Conservation (phyloP, 148 eudicot species). For the Chenopodium album region DNA sequence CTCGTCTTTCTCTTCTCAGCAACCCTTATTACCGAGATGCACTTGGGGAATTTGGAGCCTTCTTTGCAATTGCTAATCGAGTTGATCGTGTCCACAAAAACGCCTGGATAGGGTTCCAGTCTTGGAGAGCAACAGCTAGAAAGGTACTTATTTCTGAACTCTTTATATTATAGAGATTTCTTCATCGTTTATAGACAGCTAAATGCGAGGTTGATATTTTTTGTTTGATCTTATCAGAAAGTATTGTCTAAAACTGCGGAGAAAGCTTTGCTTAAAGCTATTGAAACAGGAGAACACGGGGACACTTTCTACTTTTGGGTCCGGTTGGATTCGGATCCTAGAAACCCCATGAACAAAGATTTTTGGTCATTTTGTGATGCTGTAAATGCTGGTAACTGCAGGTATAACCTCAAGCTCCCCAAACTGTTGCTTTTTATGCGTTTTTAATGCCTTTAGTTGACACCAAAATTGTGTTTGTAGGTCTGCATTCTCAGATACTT, state of each 20-base stretch:
- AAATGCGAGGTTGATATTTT: background rate
- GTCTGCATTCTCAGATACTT: slow-evolving; percentile 71
- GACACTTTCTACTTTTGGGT: slow-evolving; percentile 88
- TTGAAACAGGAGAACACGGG: slow-evolving; percentile 60
- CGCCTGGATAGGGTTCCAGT: slow-evolving; percentile 97
- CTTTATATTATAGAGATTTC: background rate
- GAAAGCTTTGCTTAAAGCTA: slow-evolving; percentile 58
- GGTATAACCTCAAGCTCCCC: slow-evolving; percentile 42
- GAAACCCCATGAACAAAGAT: slow-evolving; percentile 65
- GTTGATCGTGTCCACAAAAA: slow-evolving; percentile 86
- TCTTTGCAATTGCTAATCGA: slow-evolving; percentile 77
- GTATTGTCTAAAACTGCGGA: slow-evolving; percentile 71
- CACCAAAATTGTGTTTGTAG: slow-evolving; percentile 37
- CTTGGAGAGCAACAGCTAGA: slow-evolving; percentile 88
- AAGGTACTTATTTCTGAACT: slow-evolving; percentile 40
- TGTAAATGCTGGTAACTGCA: slow-evolving; percentile 95
- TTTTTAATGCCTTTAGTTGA: background rate
- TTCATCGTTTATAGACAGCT: background rate
- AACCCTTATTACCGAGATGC: slow-evolving; percentile 68
- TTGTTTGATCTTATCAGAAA: slow-evolving; percentile 43
- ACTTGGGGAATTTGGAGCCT: slow-evolving; percentile 83
- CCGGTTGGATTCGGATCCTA: slow-evolving; percentile 74
- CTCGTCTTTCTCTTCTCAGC: slow-evolving; percentile 77
- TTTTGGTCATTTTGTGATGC: slow-evolving; percentile 99
- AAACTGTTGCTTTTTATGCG: background rate